phyloP scores from a whole-genome alignment of 2,329 filamentous ascomycete genomes.

The Drechslerella coelobrocha region DNA sequence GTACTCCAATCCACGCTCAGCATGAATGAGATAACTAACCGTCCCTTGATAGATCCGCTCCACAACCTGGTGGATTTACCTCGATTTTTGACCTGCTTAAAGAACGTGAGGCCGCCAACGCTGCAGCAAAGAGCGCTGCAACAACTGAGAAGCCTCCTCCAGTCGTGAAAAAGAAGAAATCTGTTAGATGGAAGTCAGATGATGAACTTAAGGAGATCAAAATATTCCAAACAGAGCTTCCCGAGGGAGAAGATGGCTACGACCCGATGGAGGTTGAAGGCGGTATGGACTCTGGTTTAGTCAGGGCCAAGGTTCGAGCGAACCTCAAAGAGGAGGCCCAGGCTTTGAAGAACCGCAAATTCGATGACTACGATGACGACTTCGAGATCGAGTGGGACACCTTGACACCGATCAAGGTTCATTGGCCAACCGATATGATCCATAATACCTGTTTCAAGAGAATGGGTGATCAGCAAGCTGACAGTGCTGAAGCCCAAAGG shows the following conservation, averaged over 20 bases:
- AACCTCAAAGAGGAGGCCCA: slow-evolving; percentile 46
- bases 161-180: slow-evolving; percentile 48
- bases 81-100: slow-evolving; percentile 48
- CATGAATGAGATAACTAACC: not conserved
- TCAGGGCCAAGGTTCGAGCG: slow-evolving; percentile 41
- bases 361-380: slow-evolving; percentile 45
- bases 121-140: slow-evolving; percentile 30
- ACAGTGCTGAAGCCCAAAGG: slow-evolving; percentile 27
- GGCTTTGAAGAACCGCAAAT: slow-evolving; percentile 38
- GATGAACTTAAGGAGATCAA: slow-evolving; percentile 38
- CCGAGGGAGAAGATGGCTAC: slow-evolving; percentile 42
- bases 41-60: slow-evolving; percentile 13
- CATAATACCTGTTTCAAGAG: slow-evolving; percentile 37
- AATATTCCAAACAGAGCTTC: slow-evolving; percentile 44
- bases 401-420: slow-evolving; percentile 10
- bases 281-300: slow-evolving; percentile 38
- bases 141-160: slow-evolving; percentile 35
- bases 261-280: slow-evolving; percentile 46
- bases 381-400: slow-evolving; percentile 48
- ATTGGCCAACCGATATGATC: slow-evolving; percentile 28
- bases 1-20: not conserved
- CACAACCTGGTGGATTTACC: slow-evolving; percentile 45
- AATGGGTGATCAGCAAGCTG: slow-evolving; percentile 33
- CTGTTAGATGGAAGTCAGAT: slow-evolving; percentile 45
- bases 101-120: slow-evolving; percentile 47